Percentiles rank a stretch among this genome's conserved stretches.
Conservation (phyloP, 2,329 filamentous ascomycete genomes). For the Penicillium sp. region DNA sequence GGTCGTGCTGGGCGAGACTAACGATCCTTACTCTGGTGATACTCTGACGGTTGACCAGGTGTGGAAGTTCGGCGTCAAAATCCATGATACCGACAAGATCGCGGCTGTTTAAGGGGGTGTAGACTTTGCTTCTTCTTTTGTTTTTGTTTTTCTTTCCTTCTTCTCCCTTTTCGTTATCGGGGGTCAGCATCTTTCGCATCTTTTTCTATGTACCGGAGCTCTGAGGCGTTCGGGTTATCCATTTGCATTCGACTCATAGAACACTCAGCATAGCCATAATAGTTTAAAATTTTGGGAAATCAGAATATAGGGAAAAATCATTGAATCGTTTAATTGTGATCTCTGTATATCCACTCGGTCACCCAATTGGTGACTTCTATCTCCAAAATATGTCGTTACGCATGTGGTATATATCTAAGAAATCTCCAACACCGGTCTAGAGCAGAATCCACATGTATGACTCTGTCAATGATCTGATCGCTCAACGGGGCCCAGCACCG, state of each 20-base stretch:
- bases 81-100: conserved; percentile 34
- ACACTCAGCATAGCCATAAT: background rate
- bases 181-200: background rate
- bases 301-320: background rate
- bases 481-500: conserved; percentile 11
- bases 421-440: conserved; percentile 3
- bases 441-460: background rate
- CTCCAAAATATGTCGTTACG: background rate
- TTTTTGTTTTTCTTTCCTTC: background rate
- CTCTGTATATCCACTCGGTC: background rate
- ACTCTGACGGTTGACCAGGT: conserved; percentile 40
- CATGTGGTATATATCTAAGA: conserved; percentile 7
- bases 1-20: conserved; percentile 35
- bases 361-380: background rate
- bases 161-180: background rate
- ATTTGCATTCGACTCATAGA: conserved; percentile 4
- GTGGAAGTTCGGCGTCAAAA: conserved; percentile 42
- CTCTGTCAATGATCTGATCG: background rate
- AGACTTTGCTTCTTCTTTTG: background rate
- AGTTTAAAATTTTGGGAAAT: background rate
- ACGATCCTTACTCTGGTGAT: conserved; percentile 28
- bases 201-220: background rate
- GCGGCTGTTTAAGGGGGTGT: conserved; percentile 5
- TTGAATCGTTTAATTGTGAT: background rate
- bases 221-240: background rate